Evolutionary conservation across 2,329 filamentous ascomycete species (phyloP), one percentile per base, ranked within the genome.

Genomic region (Eurotiales sp.): DNA sequence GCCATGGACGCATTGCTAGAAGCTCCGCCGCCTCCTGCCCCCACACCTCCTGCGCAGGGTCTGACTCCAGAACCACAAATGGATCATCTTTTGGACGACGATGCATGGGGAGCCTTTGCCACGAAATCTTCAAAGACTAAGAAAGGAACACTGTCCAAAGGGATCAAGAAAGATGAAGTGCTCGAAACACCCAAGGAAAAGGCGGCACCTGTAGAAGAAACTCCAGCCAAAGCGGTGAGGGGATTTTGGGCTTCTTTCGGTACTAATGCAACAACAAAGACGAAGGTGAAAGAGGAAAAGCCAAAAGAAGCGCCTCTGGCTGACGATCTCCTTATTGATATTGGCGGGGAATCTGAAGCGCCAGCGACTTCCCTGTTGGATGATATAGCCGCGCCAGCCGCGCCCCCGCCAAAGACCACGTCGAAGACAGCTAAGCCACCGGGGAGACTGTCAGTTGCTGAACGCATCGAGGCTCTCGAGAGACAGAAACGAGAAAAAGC

Each of bases 381-480:
- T 52, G 67, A 74, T 61, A 62, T 61, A 51, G 56, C 64, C 59
- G 56, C 64, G 52, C 61, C 67, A 58, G 63, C 66, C 59, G 67
- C 70, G 59, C 67, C 69, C 56, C 66, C 72, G 52, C 73, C 73
- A 59, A 65, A 72, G 57, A 64, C 67, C 42, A 71, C 69, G 58
- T 65, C 70, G 39, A 74, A 72, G 55, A 59, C 70, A 45, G 59
- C 69, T 39, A 75, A 74, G 59, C 60, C 67, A 52, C 53, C 67
- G 19, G 64, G 60, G 43, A 75, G 73, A 58, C 67, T 72, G 12
- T 76, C 71, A 44, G 71, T 82, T 37, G 73, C 77, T 14, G 80
- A 83, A 57, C 76, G 76, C 58, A 77, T 82, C 66, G 80, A 71
- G 56, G 64, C 63, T 21, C 65, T 77, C 32, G 75, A 77, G 51